Conservation (phyloP, 306 rosid genomes). For the Prinsepia uniflora region DNA sequence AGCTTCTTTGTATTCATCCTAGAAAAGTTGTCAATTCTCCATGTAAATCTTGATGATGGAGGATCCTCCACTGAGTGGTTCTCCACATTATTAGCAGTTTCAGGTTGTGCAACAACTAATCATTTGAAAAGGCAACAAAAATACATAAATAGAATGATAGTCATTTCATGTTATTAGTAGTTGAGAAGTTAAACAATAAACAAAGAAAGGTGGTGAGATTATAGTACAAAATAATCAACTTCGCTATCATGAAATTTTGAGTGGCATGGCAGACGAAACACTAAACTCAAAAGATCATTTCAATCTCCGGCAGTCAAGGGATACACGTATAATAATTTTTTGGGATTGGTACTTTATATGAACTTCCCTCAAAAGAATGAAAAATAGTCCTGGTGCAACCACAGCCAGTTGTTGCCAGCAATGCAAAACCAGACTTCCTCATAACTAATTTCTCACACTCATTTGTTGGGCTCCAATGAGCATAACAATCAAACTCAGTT, state of each 20-base stretch:
- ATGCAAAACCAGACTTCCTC: slow-evolving; percentile 17
- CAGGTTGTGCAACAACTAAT: slow-evolving; percentile 66
- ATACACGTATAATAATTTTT: background rate
- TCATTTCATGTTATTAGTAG: background rate
- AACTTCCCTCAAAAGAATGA: background rate
- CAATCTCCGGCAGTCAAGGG: background rate
- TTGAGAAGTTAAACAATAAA: background rate
- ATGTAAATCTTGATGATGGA: slow-evolving; percentile 63
- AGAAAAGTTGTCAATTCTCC: slow-evolving; percentile 79
- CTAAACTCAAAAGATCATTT: background rate
- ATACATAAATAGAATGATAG: slow-evolving; percentile 6
- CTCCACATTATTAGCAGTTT: slow-evolving; percentile 58
- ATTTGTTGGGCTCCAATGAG: slow-evolving; percentile 19
- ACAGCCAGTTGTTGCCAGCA: background rate
- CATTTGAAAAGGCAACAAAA: slow-evolving; percentile 23
- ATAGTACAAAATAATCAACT: background rate
- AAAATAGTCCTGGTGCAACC: background rate
- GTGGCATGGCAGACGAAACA: background rate
- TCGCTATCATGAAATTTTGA: background rate
- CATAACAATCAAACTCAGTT: slow-evolving; percentile 17
- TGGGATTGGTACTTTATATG: background rate
- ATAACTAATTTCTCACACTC: slow-evolving; percentile 1
- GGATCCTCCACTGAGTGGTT: slow-evolving; percentile 79
- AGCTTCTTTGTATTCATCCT: slow-evolving; percentile 66
- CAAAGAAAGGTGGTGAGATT: background rate